phyloP scores from a whole-genome alignment of 805 yeast species.

The Candida corydali region DNA sequence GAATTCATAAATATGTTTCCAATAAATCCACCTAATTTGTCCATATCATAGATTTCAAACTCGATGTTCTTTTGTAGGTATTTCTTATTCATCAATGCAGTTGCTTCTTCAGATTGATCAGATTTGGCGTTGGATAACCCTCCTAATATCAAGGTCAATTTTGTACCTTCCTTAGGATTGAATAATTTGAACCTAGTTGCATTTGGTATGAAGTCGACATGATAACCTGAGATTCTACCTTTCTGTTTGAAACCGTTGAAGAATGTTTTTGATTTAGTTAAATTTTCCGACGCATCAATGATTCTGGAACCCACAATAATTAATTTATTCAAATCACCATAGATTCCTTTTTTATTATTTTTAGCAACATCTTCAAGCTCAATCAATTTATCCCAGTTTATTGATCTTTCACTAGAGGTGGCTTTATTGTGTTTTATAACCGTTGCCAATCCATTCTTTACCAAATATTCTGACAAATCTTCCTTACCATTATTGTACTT shows the following conservation, averaged over 20 bases:
- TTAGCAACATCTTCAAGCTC: conserved; percentile 66
- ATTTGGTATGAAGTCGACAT: conserved; percentile 68
- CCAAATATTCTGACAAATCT: conserved; percentile 59
- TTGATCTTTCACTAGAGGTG: conserved; percentile 60
- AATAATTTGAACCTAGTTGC: conserved; percentile 62
- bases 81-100: conserved; percentile 49
- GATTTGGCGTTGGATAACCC: conserved; percentile 51
- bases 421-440: conserved; percentile 76
- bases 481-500: conserved; percentile 41
- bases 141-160: conserved; percentile 68
- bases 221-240: conserved; percentile 56
- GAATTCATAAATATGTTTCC: conserved; percentile 61
- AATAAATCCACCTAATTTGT: conserved; percentile 76
- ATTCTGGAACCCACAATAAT: conserved; percentile 57
- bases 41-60: conserved; percentile 63
- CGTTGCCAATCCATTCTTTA: conserved; percentile 67
- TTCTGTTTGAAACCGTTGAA: conserved; percentile 66
- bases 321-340: conserved; percentile 44
- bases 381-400: conserved; percentile 71
- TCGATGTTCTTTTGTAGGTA: conserved; percentile 71
- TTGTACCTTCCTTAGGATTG: conserved; percentile 68
- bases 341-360: conserved; percentile 56
- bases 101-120: conserved; percentile 45
- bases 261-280: conserved; percentile 68
- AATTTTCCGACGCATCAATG: conserved; percentile 77